Conservation (phyloP, 164 flowering plant species). For the Liquidambar formosana region DNA sequence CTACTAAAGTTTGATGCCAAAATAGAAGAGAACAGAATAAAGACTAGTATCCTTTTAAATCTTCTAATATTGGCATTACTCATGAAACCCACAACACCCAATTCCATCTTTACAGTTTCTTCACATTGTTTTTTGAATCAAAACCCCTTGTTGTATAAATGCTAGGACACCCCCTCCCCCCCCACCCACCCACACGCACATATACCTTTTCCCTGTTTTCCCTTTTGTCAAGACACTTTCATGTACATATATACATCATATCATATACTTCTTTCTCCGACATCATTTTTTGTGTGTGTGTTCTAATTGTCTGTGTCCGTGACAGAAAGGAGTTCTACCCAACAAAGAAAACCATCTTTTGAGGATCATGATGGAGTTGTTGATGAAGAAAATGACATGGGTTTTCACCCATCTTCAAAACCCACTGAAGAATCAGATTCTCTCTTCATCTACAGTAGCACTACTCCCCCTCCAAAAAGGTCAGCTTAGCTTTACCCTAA, state of each 20-base stretch:
- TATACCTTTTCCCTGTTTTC: too few species aligned
- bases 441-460: conserved; percentile 22
- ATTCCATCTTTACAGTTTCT: neutral
- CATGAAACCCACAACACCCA: conserved; percentile 17
- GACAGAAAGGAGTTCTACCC: conserved; percentile 34
- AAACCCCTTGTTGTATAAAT: too few species aligned
- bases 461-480: conserved; percentile 45
- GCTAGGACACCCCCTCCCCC: too few species aligned
- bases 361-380: conserved; percentile 39
- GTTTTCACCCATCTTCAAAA: conserved; percentile 24
- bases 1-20: conserved; percentile 15
- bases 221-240: too few species aligned
- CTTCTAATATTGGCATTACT: conserved; percentile 33
- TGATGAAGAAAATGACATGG: conserved; percentile 36
- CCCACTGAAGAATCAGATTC: conserved; percentile 34
- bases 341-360: conserved; percentile 34
- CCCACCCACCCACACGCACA: too few species aligned
- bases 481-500: conserved; percentile 18
- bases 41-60: conserved; percentile 7
- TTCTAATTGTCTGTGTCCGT: neutral
- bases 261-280: too few species aligned
- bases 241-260: too few species aligned
- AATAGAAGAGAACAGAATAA: conserved; percentile 15
- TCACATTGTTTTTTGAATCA: too few species aligned
- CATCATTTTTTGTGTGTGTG: neutral